Conservation (phyloP, 1,284 basidiomycete species). For the Apiotrichum sp. region DNA sequence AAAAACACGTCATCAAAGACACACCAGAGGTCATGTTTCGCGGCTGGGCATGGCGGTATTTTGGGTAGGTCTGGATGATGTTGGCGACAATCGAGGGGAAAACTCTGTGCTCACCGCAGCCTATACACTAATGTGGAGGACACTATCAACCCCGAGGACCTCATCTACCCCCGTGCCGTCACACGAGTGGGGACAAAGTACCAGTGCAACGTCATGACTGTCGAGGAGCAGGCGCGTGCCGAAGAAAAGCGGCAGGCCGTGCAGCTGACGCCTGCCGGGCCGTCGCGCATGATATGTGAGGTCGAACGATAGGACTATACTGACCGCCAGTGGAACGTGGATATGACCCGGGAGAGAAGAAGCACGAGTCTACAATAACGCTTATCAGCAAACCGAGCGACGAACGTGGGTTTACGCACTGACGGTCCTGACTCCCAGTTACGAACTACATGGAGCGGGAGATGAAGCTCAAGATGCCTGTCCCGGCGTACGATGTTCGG, state of each 20-base stretch:
- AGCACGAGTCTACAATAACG: conserved; percentile 33
- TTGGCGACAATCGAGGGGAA: conserved; percentile 2
- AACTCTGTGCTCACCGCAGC: conserved; percentile 45
- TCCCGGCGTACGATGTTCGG: conserved; percentile 34
- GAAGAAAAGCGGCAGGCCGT: conserved; percentile 18
- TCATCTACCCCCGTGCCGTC: conserved; percentile 85
- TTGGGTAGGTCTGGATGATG: conserved; percentile 62
- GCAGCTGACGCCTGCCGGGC: conserved; percentile 12
- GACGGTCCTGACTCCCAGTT: conserved; percentile 13
- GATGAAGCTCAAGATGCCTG: conserved; percentile 25
- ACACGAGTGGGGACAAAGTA: conserved; percentile 81
- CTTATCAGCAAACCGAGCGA: conserved; percentile 28
- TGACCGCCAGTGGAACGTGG: conserved; percentile 29
- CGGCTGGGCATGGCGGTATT: conserved; percentile 91
- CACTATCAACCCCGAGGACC: conserved; percentile 86
- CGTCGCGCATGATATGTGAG: conserved; percentile 19
- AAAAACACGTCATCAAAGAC: conserved; percentile 52
- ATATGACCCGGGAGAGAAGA: conserved; percentile 31
- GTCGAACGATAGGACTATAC: background rate
- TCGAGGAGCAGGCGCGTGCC: conserved; percentile 40
- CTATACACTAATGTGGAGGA: conserved; percentile 86
- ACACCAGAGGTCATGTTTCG: conserved; percentile 66
- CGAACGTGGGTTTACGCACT: conserved; percentile 26
- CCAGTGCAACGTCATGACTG: conserved; percentile 56
- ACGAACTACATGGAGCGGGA: conserved; percentile 34